Base-by-base conservation (phyloP, 176 grass and related monocot genomes). In the Saccharum spontaneum region DNA sequence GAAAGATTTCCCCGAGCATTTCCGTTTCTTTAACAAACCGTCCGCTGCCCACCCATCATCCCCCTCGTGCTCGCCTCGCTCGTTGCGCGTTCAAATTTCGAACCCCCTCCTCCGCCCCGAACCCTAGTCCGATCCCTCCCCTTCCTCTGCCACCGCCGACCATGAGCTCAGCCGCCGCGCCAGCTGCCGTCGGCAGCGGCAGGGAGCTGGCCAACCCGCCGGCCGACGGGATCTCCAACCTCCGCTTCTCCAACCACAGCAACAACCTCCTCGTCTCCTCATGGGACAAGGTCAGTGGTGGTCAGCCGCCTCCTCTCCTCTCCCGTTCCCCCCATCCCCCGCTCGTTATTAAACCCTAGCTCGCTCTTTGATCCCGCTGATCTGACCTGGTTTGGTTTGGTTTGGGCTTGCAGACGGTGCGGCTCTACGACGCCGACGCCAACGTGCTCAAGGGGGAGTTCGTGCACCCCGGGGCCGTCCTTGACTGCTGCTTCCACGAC, bases 191-290 rank as follows among this genome's bases (percentile, higher is more conserved):
- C 60, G 85, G 89, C 76, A 87, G 89, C 34, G 93, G 93, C 31
- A 94, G 81, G 86, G 97, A 99, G 84, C 88, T 99, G 37, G 67
- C 78, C 10, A 76, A 84, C 23, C 93, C 93, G 8, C 97, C 97
- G 6, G 71, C 97, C 1, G 93, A 99, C 61, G 97, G 97, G 57
- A 91, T 99, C 88, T 94, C 97, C 81, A 96, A 92, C 84, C 88
- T 99, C 52, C 97, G 91, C 30, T 99, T 99, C 84, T 99, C 97
- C 67, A 99, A 99, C 85, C 97, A 99, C 91, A 99, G 97, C 75
- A 90, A 99, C 77, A 88, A 96, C 71, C 89, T 99, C 59, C 92
- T 99, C 67, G 97, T 99, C 75, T 99, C 93, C 54, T 99, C 97
- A 8, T 99, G 97, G 97, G 97, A 99, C 71, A 99, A 91, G 91